Percentiles rank a stretch among this genome's conserved stretches.
phyloP scores from a whole-genome alignment of 352 stramenopile genomes.

The Globisporangium spinosum region DNA sequence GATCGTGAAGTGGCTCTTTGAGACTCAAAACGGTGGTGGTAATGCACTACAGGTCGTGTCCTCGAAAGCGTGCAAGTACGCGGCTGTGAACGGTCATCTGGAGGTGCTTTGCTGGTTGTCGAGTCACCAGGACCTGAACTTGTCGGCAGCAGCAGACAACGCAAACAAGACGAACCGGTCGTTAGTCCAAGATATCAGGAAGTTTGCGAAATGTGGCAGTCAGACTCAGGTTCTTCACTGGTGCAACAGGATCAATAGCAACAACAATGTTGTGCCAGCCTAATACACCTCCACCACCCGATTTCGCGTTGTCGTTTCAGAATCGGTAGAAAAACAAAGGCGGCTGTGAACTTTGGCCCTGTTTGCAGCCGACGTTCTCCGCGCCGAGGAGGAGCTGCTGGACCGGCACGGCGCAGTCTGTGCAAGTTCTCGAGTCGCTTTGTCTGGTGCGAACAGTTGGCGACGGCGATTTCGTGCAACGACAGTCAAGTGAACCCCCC shows the following conservation, averaged over 20 bases:
- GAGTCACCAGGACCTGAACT: neutral
- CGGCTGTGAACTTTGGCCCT: too few relatives aligned
- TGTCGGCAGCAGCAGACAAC: neutral
- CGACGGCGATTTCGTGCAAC: too few relatives aligned
- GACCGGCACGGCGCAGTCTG: too few relatives aligned
- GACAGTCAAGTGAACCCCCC: too few relatives aligned
- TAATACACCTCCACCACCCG: neutral
- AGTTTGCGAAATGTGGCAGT: neutral
- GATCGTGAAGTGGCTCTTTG: slow-evolving; percentile 3
- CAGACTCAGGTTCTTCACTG: neutral
- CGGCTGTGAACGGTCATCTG: neutral
- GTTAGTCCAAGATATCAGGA: neutral
- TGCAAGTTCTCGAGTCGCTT: too few relatives aligned
- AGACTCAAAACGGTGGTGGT: neutral
- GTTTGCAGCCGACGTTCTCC: too few relatives aligned
- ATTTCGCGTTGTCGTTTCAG: too few relatives aligned
- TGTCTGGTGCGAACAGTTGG: too few relatives aligned
- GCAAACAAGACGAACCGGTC: neutral
- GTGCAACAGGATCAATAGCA: neutral
- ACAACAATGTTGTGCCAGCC: neutral
- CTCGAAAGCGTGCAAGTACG: neutral
- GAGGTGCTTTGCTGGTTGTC: neutral
- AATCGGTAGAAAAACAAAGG: too few relatives aligned
- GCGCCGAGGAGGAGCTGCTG: too few relatives aligned
- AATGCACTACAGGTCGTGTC: neutral